These are phyloP conservation scores for Medicago ruthenica DNA, from an alignment of 306 rosid species.

Conservation along the genomic window DNA sequence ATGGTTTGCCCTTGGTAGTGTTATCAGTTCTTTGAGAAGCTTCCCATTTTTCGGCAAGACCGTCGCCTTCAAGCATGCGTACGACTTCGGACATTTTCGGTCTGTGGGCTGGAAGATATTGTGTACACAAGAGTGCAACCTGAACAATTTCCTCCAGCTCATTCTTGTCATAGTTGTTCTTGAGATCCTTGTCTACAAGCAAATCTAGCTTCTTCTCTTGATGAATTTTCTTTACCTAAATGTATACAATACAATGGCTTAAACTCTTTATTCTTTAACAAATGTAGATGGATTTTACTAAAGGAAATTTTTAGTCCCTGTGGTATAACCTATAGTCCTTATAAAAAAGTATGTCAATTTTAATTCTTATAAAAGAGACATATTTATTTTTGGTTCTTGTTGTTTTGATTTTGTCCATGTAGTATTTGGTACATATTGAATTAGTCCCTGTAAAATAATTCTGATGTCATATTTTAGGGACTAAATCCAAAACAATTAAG, in stretches of 20 bases:
- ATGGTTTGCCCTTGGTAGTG: slow-evolving; percentile 60
- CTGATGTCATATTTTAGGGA: neutral
- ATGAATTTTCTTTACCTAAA: slow-evolving; percentile 82
- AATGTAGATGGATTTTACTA: neutral
- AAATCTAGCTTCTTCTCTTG: slow-evolving; percentile 80
- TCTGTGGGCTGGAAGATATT: slow-evolving; percentile 79
- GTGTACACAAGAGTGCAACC: slow-evolving; percentile 93
- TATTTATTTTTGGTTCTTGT: too few relatives aligned
- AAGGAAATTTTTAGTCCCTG: neutral
- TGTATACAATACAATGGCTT: slow-evolving; percentile 17
- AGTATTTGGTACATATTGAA: neutral
- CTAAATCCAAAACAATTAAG: neutral
- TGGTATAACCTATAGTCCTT: neutral
- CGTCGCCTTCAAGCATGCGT: slow-evolving; percentile 96
- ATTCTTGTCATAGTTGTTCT: slow-evolving; percentile 69
- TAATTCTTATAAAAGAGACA: too few relatives aligned
- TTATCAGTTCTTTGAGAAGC: slow-evolving; percentile 78
- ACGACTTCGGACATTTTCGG: slow-evolving; percentile 95
- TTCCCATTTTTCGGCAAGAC: slow-evolving; percentile 91
- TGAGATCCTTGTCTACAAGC: slow-evolving; percentile 89
- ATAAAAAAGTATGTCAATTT: too few relatives aligned
- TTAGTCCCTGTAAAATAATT: neutral
- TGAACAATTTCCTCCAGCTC: slow-evolving; percentile 90
- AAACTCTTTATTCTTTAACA: neutral
- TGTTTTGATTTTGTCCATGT: too few relatives aligned